phyloP scores from a whole-genome alignment of 768 basidiomycete genomes.

The Tylopilus rubrobrunneus region DNA sequence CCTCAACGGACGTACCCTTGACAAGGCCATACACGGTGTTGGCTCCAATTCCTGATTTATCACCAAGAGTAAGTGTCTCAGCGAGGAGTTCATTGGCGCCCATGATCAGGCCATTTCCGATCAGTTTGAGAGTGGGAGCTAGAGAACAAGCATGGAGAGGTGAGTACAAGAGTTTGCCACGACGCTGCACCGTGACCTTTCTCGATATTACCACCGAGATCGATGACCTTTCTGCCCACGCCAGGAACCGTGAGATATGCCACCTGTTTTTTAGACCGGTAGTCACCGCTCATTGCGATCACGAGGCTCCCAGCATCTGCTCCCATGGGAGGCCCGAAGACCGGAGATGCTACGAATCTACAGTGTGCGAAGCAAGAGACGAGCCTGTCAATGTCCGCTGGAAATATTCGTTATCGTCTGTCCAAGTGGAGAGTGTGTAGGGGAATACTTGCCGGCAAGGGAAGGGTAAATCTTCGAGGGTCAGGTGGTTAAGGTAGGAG shows the following conservation, averaged over 20 bases:
- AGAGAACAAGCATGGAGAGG: conserved; percentile 1
- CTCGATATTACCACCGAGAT: conserved; percentile 83
- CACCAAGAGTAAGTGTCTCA: conserved; percentile 80
- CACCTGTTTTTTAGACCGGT: conserved; percentile 77
- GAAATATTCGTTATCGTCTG: background rate
- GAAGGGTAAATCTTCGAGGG: conserved; percentile 50
- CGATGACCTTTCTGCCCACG: conserved; percentile 71
- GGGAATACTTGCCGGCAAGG: conserved; percentile 38
- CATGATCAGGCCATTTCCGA: conserved; percentile 76
- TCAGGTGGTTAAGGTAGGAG: conserved; percentile 5
- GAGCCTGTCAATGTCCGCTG: conserved; percentile 67
- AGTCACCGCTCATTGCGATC: conserved; percentile 76
- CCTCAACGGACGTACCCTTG: conserved; percentile 42
- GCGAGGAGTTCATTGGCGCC: conserved; percentile 76
- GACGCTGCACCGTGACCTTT: conserved; percentile 45
- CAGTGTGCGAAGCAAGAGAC: conserved; percentile 56
- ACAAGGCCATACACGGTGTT: conserved; percentile 53
- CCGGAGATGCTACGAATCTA: conserved; percentile 70
- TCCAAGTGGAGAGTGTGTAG: too few relatives aligned
- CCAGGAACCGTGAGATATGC: conserved; percentile 76
- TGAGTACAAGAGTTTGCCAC: background rate
- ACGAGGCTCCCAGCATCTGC: conserved; percentile 67
- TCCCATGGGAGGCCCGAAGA: conserved; percentile 67
- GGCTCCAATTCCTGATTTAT: conserved; percentile 76
- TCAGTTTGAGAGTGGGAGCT: conserved; percentile 73